Evolutionary conservation across 768 basidiomycete genomes (phyloP).

Genomic region (Pleurotus platypus): DNA sequence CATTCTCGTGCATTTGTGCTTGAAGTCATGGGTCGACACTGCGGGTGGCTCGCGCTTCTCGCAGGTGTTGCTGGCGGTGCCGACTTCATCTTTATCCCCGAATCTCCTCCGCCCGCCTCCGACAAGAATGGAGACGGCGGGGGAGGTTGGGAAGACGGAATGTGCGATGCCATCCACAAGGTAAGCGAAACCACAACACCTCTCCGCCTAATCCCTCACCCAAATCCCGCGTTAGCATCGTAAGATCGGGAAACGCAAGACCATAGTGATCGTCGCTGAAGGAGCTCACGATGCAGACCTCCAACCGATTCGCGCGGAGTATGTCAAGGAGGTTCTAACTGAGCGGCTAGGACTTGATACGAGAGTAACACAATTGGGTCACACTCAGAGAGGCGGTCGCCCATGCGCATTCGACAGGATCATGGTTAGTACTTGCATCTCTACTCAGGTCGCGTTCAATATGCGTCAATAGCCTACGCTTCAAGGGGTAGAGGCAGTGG

Average conservation of each 20-base stretch:
- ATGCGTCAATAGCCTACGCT: conserved; percentile 69
- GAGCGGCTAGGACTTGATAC: conserved; percentile 91
- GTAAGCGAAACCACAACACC: conserved; percentile 38
- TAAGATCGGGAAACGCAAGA: conserved; percentile 90
- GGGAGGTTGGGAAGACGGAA: conserved; percentile 81
- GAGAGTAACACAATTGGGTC: conserved; percentile 93
- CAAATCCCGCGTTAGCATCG: conserved; percentile 63
- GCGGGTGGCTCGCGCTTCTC: conserved; percentile 96
- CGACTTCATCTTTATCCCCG: conserved; percentile 97
- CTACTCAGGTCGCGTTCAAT: background rate
- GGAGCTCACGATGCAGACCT: conserved; percentile 87
- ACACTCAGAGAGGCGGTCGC: conserved; percentile 92
- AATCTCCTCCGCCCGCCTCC: conserved; percentile 64
- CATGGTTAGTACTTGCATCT: conserved; percentile 47
- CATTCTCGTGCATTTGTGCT: conserved; percentile 98
- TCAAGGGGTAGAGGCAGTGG: conserved; percentile 93
- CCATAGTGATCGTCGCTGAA: conserved; percentile 97
- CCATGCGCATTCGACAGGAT: conserved; percentile 94
- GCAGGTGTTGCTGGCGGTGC: conserved; percentile 92
- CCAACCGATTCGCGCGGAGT: conserved; percentile 87
- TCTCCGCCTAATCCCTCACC: background rate
- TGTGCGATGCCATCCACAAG: conserved; percentile 81
- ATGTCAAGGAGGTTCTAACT: conserved; percentile 86
- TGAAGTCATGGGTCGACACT: conserved; percentile 99
- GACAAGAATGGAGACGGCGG: conserved; percentile 29